Evolutionary conservation across 306 rosid species (phyloP).

Genomic region (Quercus glauca): DNA sequence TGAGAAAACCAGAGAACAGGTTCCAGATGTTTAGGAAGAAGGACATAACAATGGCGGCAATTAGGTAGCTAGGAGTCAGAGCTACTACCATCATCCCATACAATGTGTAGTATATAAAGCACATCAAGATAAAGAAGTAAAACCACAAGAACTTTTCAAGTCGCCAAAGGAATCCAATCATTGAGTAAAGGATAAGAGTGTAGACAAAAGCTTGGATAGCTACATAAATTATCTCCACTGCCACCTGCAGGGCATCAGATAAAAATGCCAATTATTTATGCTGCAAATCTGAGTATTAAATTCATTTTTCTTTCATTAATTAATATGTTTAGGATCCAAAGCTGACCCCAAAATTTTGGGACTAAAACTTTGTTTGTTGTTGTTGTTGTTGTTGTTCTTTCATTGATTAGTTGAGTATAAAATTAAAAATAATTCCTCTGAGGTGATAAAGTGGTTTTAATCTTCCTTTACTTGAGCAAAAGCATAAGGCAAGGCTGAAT

Average conservation of each 20-base stretch:
- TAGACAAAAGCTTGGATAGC: constrained; percentile 42
- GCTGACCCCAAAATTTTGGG: too few relatives aligned
- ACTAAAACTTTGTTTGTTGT: too few relatives aligned
- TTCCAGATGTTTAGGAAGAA: constrained; percentile 56
- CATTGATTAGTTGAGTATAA: not conserved
- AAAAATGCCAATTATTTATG: not conserved
- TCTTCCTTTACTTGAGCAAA: constrained; percentile 47
- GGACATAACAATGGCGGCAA: constrained; percentile 51
- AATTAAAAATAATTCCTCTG: not conserved
- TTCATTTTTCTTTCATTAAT: too few relatives aligned
- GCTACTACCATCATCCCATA: constrained; percentile 64
- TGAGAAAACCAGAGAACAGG: constrained; percentile 52
- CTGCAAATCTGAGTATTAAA: not conserved
- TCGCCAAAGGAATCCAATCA: constrained; percentile 54
- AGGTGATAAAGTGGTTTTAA: not conserved
- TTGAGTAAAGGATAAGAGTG: constrained; percentile 47
- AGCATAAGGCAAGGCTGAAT: constrained; percentile 54
- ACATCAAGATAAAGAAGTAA: constrained; percentile 52
- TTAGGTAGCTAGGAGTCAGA: constrained; percentile 51
- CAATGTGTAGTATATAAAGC: constrained; percentile 53
- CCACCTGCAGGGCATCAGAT: constrained; percentile 39
- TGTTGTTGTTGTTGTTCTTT: not conserved
- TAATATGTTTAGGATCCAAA: too few relatives aligned
- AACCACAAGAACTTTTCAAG: constrained; percentile 53
- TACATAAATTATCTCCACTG: constrained; percentile 47